Evolutionary conservation across 1,284 basidiomycete genomes (phyloP), one percentile per base, ranked within the genome.

Genomic region (Pascua sp.): DNA sequence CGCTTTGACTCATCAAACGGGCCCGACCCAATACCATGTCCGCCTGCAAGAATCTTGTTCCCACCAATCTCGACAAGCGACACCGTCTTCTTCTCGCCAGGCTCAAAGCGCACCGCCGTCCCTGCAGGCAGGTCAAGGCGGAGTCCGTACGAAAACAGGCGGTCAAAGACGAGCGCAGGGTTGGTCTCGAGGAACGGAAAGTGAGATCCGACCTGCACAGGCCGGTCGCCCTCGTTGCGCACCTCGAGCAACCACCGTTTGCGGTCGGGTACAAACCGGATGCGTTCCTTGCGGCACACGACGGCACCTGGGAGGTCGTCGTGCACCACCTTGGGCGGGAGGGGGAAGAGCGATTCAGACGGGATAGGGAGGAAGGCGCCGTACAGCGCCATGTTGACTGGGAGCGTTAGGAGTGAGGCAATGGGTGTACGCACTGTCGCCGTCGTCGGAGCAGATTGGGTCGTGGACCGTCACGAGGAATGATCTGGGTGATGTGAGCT

Each of bases 31-130:
- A 97, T 78, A 1, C 80, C 77, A 70, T 93, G 95, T 0, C 95
- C 92, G 5, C 95, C 93, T 2, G 84, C 83, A 47, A 94, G 84
- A 47, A 85, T 75, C 66, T 85, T 83, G 1, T 77, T 75, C 0
- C 94, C 95, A 12, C 84, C 88, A 45, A 96, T 89, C 18, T 84
- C 77, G 55, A 91, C 90, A 4, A 98, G 83, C 0, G 84, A 84
- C 37, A 98, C 90, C 0, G 88, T 87, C 78, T 92, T 93, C 36
- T 78, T 75, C 68, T 96, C 91, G 9, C 93, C 93, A 0, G 96
- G 95, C 72, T 99, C 96, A 72, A 98, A 98, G 16, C 96, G 86
- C 7, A 97, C 89, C 1, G 96, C 94, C 0, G 93, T 98, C 4
- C 77, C 95, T 0, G 96, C 88, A 0, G 93, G 81, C 51, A 98